Base-by-base conservation (phyloP, 495 filamentous ascomycete genomes). In the Apodospora peruviana region DNA sequence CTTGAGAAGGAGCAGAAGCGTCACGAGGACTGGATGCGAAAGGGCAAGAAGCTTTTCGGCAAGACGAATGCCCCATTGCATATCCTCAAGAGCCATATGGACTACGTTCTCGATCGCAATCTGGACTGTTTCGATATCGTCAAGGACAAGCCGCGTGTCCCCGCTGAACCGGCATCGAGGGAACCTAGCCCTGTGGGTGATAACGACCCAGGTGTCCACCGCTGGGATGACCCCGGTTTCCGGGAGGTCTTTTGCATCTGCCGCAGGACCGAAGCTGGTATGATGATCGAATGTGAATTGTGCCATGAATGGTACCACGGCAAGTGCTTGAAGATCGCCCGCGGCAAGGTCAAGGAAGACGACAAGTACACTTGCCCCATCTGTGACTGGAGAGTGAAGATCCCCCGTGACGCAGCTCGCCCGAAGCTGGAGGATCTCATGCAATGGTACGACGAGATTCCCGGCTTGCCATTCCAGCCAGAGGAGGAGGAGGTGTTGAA, bases 221-320 rank as follows among this genome's bases (percentile, higher is more conserved):
- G 67, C 23, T 78, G 72, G 70, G 75, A 78, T 27, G 74, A 78
- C 17, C 68, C 73, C 5, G 59, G 66, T 42, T 72, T 74, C 43
- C 59, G 87, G 35, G 91, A 96, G 65, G 91, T 96, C 3, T 99
- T 97, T 67, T 99, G 93, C 68, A 95, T 99, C 57, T 99, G 93
- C 67, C 83, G 93, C 47, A 84, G 84, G 50, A 82, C 85, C 16
- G 93, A 99, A 65, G 88, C 91, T 29, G 93, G 93, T 19, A 91
- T 96, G 86, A 99, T 99, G 93, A 96, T 99, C 55, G 93, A 99
- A 63, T 99, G 93, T 68, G 91, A 96, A 65, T 72, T 95, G 27
- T 99, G 93, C 66, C 90, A 95, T 55, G 93, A 99, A 70, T 99
- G 93, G 93, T 99, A 99, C 59, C 93, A 99, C 58, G 90, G 91